phyloP scores from a whole-genome alignment of 768 basidiomycete species.

The Hygrophorus pudorinus region DNA sequence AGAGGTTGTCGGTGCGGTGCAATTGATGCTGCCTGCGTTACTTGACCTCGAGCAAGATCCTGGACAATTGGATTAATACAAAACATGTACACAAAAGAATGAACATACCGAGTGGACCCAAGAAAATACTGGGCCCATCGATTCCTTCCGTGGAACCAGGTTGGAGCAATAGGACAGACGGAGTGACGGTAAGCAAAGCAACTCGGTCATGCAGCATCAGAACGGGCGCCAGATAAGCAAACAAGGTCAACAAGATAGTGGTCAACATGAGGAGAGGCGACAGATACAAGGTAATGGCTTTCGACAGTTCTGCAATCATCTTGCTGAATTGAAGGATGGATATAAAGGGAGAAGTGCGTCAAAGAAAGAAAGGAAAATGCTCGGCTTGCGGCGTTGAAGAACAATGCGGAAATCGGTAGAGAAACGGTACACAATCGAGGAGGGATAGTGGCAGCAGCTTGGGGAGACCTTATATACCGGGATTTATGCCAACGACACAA shows the following conservation, averaged over 20 bases:
- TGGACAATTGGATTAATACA: conserved; percentile 18
- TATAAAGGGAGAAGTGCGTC: conserved; percentile 9
- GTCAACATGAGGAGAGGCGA: conserved; percentile 58
- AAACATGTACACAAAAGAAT: neutral
- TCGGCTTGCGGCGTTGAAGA: conserved; percentile 17
- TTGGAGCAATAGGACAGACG: conserved; percentile 33
- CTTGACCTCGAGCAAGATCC: conserved; percentile 57
- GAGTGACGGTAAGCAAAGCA: conserved; percentile 53
- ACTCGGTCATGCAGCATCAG: conserved; percentile 52
- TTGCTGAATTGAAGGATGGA: conserved; percentile 13
- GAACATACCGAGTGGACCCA: conserved; percentile 55
- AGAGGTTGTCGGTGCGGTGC: conserved; percentile 43
- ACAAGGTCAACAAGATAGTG: conserved; percentile 52
- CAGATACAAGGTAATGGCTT: conserved; percentile 56
- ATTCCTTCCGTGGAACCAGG: conserved; percentile 22
- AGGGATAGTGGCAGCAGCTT: no score
- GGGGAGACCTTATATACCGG: no score
- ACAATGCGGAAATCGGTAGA: no score
- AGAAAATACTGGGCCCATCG: conserved; percentile 56
- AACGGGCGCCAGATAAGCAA: conserved; percentile 61
- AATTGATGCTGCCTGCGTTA: conserved; percentile 40
- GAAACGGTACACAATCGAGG: no score
- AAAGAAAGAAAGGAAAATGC: no score
- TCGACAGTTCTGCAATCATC: conserved; percentile 69
- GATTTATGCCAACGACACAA: no score